Evolutionary conservation across 768 basidiomycete species (phyloP).

Genomic region (Termitomyces sp.): DNA sequence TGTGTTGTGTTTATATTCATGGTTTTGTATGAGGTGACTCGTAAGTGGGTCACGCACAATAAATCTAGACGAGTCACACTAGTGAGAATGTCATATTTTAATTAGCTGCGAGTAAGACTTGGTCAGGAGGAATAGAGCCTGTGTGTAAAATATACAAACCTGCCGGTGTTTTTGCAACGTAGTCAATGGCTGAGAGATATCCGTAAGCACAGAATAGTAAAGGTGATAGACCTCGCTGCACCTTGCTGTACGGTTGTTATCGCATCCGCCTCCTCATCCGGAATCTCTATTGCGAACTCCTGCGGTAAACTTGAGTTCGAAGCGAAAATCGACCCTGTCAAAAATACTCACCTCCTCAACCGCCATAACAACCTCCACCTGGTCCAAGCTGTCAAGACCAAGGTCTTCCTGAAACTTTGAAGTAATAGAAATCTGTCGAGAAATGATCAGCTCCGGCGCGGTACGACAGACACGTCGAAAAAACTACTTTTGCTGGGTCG

Average conservation of each 20-base stretch:
- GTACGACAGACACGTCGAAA: background rate
- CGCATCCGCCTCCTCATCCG: slow-evolving; percentile 92
- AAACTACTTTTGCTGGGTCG: slow-evolving; percentile 58
- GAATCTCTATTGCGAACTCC: slow-evolving; percentile 98
- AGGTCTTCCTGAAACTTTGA: slow-evolving; percentile 73
- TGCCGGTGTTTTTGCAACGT: slow-evolving; percentile 89
- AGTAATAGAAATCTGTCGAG: slow-evolving; percentile 17
- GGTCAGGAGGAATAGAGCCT: background rate
- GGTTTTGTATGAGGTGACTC: too few relatives aligned
- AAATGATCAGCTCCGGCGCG: background rate
- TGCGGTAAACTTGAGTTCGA: slow-evolving; percentile 23
- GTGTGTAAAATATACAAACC: slow-evolving; percentile 33
- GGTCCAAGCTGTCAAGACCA: slow-evolving; percentile 91
- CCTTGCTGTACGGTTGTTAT: slow-evolving; percentile 92
- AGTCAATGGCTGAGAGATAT: slow-evolving; percentile 75
- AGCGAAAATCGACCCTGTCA: background rate
- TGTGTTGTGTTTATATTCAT: too few relatives aligned
- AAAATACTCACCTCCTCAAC: slow-evolving; percentile 73
- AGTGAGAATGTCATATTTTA: background rate
- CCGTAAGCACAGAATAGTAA: slow-evolving; percentile 8
- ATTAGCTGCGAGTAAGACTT: background rate
- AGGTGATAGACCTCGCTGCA: slow-evolving; percentile 21
- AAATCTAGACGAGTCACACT: background rate
- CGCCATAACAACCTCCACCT: slow-evolving; percentile 98
- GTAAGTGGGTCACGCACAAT: too few relatives aligned